Evolutionary conservation across 257 asterid genomes (phyloP), one percentile per base, ranked within the genome.

Genomic region (Solanum bulbocastanum): DNA sequence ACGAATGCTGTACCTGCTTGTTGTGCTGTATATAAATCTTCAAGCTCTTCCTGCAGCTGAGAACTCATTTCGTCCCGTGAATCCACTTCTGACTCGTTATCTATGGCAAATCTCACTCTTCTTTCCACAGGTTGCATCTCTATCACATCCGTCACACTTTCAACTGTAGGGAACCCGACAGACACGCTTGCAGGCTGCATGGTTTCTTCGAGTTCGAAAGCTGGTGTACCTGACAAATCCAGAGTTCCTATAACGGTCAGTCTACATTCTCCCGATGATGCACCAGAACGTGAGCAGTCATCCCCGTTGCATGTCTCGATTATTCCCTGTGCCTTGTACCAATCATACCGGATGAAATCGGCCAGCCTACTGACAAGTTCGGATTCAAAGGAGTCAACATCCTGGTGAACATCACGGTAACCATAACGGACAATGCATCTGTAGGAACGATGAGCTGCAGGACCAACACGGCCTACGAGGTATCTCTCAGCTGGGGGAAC

Each of bases 381-480:
- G 0, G 97, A 79, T 72, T 96, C 99, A 46, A 95, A 96, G 23
- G 98, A 95, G 93, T 96, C 98, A 0, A 95, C 94, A 69, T 96
- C 99, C 85, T 94, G 99, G 92, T 96, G 98, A 42, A 95, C 98
- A 3, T 96, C 99, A 3, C 98, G 94, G 91, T 96, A 96, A 18
- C 99, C 99, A 27, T 96, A 96, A 0, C 99, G 94, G 8, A 95
- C 95, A 10, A 96, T 96, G 97, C 99, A 95, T 81, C 99, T 78
- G 44, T 95, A 95, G 4, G 99, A 96, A 78, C 99, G 96, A 76
- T 96, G 99, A n/a, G 92, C 74, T 0, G 95, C 90, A 2, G 99
- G 99, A 62, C 99, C 99, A 3, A 96, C 98, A 1, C 98, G 98
- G 56, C 99, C 99, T 12, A 96, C 92, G 1, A 96, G 98, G 86